Conservation (phyloP, 495 filamentous ascomycete species). For the Hypoxylon cercidicola region DNA sequence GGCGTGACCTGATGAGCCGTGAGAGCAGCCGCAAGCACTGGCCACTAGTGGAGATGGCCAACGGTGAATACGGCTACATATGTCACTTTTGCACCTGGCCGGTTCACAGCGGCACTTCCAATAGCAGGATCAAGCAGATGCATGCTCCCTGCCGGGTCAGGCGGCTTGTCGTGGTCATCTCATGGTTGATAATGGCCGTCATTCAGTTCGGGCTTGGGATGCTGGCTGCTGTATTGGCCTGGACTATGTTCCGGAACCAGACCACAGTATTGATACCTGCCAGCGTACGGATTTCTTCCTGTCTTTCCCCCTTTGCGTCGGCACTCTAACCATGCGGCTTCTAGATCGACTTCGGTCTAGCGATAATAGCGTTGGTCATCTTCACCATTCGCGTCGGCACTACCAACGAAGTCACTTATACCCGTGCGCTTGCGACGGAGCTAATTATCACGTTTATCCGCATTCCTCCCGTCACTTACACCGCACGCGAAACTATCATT, state of each 20-base stretch:
- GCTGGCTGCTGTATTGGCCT: constrained; percentile 43
- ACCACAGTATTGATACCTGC: constrained; percentile 43
- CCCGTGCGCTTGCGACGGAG: constrained; percentile 40
- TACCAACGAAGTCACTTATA: constrained; percentile 42
- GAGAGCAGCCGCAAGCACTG: constrained; percentile 44
- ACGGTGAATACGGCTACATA: constrained; percentile 47
- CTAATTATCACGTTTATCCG: constrained; percentile 45
- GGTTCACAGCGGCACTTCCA: constrained; percentile 38
- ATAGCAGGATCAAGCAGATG: constrained; percentile 40
- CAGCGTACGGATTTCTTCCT: constrained; percentile 34
- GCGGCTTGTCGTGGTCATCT: constrained; percentile 39
- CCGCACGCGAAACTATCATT: constrained; percentile 44
- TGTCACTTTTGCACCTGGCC: constrained; percentile 50
- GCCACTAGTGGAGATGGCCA: constrained; percentile 43
- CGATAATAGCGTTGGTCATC: constrained; percentile 41
- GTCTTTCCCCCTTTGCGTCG: constrained; percentile 2
- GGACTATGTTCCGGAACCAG: constrained; percentile 44
- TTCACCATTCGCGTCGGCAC: constrained; percentile 44
- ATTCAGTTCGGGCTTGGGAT: constrained; percentile 48
- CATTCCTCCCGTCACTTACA: constrained; percentile 47
- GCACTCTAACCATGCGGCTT: constrained; percentile 13
- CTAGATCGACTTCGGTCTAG: constrained; percentile 47
- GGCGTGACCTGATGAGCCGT: constrained; percentile 38
- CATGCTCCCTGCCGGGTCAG: constrained; percentile 45
- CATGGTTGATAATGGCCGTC: constrained; percentile 45